These are phyloP conservation scores for Cymbidium sinense DNA, from an alignment of 106 monocot genomes.

Conservation along the genomic window DNA sequence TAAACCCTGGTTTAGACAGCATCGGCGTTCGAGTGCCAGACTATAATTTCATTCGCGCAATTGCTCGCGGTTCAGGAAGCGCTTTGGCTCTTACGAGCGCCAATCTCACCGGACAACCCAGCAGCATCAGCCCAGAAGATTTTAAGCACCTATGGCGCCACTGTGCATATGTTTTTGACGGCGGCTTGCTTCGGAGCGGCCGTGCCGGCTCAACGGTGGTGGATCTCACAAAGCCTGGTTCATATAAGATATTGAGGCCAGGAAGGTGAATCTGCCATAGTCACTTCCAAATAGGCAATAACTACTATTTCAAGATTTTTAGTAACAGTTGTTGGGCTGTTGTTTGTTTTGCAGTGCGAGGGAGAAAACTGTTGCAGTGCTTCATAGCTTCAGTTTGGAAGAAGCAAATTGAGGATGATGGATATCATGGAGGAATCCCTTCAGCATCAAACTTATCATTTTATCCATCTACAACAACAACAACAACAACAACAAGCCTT, in stretches of 20 bases:
- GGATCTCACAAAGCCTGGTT: constrained; percentile 50
- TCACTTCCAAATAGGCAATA: not conserved
- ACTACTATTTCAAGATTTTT: not conserved
- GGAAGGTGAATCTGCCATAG: constrained; percentile 53
- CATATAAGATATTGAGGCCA: constrained; percentile 62
- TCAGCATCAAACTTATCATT: too few relatives aligned
- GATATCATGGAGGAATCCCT: not conserved
- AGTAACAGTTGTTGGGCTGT: too few relatives aligned
- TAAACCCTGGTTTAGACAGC: constrained; percentile 82
- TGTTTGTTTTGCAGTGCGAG: constrained; percentile 48
- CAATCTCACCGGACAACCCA: constrained; percentile 74
- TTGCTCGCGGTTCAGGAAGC: constrained; percentile 68
- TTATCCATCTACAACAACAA: too few relatives aligned
- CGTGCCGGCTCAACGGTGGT: constrained; percentile 94
- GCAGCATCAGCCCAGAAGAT: constrained; percentile 67
- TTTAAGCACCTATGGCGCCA: constrained; percentile 76
- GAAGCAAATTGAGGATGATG: constrained; percentile 32
- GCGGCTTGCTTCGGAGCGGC: constrained; percentile 70
- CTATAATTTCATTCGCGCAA: constrained; percentile 53
- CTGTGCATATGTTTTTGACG: constrained; percentile 73
- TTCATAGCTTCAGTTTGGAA: constrained; percentile 37
- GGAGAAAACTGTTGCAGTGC: constrained; percentile 40
- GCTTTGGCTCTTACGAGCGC: constrained; percentile 96
- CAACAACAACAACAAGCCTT: too few relatives aligned
- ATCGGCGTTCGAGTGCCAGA: constrained; percentile 94